Base-by-base conservation (phyloP, 176 grass and related monocot species). In the Areca catechu region DNA sequence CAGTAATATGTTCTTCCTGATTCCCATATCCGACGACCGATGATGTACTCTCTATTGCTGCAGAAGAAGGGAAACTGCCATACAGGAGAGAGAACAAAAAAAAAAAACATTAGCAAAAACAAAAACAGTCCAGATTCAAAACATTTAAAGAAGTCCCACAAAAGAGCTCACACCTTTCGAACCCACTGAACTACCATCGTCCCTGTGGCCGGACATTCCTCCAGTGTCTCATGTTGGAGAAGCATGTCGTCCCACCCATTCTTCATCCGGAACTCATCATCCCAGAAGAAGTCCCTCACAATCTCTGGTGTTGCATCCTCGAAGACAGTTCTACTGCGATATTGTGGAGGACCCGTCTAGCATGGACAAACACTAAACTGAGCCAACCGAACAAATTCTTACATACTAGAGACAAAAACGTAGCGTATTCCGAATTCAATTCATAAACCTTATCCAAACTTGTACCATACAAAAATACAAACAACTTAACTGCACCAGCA, bases 21-120 rank as follows among this genome's bases (percentile, higher is more conserved):
- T 71, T 78, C 68, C 94, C 94, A 98, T 53, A 98, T 98, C 63
- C 94, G 84, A 69, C 88, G 84, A 2, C 84, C 88, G 3, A 98
- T 98, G 28, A 89, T 73, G 22, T 98, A 98, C 66, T 98, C 94
- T 60, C 88, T 85, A 56, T 98, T 56, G 20, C 93, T 92, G 74
- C 84, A 98, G 75, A 98, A 93, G 67, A 98, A 93, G 22, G 94
- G 94, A 52, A 98, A 98, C 94, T 98, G 76, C 78, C 83, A 0
- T 14, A 10, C 34, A 43, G 34, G 9, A 43, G 34, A 7, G 14
- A 5, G 18, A 75, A 66, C 71, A 43, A 71, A 70, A 27, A 21
- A 43, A 71, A 70, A 27, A 21, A 48, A 56, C 19, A 19, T 19
- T 28, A 18, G 15, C 23, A 34, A 71, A 34, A 10, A 66, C 9